These are phyloP conservation scores for Holtermannia corniformis DNA, from an alignment of 768 basidiomycete genomes.

Conservation along the genomic window DNA sequence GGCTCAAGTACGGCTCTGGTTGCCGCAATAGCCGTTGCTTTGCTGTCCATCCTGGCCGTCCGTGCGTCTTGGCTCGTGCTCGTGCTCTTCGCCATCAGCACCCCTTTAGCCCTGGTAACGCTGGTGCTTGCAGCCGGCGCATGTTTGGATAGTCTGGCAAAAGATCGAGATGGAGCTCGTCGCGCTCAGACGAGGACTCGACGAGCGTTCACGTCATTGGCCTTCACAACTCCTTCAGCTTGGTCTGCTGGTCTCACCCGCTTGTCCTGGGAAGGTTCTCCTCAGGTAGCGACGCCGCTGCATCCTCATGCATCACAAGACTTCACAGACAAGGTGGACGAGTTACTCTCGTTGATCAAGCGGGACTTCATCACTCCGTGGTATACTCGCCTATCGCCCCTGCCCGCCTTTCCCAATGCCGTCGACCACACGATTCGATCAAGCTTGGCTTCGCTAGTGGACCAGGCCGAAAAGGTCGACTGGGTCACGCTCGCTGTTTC, in stretches of 20 bases:
- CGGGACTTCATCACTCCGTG: constrained; percentile 81
- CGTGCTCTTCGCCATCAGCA: constrained; percentile 1
- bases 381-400: constrained; percentile 78
- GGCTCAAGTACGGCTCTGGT: too few relatives aligned
- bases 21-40: too few relatives aligned
- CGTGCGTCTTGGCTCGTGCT: constrained; percentile 11
- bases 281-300: constrained; percentile 59
- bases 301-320: constrained; percentile 53
- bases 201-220: constrained; percentile 58
- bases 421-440: constrained; percentile 67
- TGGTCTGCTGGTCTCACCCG: constrained; percentile 85
- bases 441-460: constrained; percentile 53
- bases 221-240: constrained; percentile 85
- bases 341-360: constrained; percentile 68
- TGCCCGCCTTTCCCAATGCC: constrained; percentile 77
- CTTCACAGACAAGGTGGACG: constrained; percentile 64
- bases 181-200: not conserved
- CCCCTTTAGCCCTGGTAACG: too few relatives aligned
- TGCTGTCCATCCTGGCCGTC: constrained; percentile 8
- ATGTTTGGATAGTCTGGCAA: constrained; percentile 1
- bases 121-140: constrained; percentile 5
- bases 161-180: not conserved
- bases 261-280: constrained; percentile 77
- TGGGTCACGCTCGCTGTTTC: constrained; percentile 66
- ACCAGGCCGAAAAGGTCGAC: constrained; percentile 56